Evolutionary conservation across 2,329 filamentous ascomycete genomes (phyloP).

Genomic region (Penicillium sp.): DNA sequence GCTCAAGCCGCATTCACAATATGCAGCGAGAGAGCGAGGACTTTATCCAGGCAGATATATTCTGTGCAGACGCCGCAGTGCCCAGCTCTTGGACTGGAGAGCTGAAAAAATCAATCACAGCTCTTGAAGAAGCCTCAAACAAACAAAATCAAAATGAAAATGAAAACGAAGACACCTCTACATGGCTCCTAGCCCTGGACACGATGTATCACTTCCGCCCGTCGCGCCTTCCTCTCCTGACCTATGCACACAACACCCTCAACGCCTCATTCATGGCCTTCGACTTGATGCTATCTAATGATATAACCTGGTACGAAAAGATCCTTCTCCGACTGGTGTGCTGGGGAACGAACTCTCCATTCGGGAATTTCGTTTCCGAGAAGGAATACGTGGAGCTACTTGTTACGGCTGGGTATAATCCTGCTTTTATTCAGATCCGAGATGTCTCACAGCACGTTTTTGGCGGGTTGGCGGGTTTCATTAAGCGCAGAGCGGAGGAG

Average conservation of each 20-base stretch:
- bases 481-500: constrained; percentile 41
- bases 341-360: constrained; percentile 51
- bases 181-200: constrained; percentile 57
- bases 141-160: background rate
- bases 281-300: constrained; percentile 49
- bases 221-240: constrained; percentile 50
- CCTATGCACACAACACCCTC: constrained; percentile 43
- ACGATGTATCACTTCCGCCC: constrained; percentile 59
- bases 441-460: constrained; percentile 59
- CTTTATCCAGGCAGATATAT: constrained; percentile 33
- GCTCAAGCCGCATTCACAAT: constrained; percentile 19
- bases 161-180: constrained; percentile 22
- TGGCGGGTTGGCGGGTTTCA: constrained; percentile 47
- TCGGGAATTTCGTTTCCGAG: constrained; percentile 51
- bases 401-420: constrained; percentile 50
- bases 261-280: constrained; percentile 56
- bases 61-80: constrained; percentile 52
- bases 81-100: constrained; percentile 46
- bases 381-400: constrained; percentile 50
- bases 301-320: constrained; percentile 25
- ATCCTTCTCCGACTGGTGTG: constrained; percentile 47
- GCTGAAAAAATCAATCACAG: constrained; percentile 20
- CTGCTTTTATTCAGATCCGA: constrained; percentile 43
- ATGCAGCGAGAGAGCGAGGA: constrained; percentile 3
- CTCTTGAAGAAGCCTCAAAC: background rate